Conservation (phyloP, 2,329 filamentous ascomycete species). For the Alternaria sp. region DNA sequence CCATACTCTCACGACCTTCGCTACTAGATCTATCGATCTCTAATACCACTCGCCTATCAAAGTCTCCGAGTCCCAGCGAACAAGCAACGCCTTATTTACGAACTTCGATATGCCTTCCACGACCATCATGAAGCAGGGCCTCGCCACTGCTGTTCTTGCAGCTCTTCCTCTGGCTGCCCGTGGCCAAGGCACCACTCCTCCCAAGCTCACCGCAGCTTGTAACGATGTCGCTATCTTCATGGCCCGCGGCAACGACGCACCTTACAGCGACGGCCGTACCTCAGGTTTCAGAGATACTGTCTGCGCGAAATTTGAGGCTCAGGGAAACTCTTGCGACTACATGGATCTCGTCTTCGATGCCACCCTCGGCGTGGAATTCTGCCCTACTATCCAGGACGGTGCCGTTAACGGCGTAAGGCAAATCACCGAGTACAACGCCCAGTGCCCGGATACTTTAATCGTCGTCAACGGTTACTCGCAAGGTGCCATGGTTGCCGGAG, state of each 20-base stretch:
- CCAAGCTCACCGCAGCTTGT: conserved; percentile 7
- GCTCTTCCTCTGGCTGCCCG: conserved; percentile 3
- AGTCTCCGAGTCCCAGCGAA: background rate
- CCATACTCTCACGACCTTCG: background rate
- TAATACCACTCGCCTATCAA: background rate
- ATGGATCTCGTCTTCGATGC: conserved; percentile 11
- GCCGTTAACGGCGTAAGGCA: conserved; percentile 7
- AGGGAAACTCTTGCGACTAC: conserved; percentile 8
- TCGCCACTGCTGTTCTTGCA: conserved; percentile 11
- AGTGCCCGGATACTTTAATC: conserved; percentile 5
- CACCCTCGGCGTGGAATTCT: conserved; percentile 1
- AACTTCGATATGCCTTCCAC: background rate
- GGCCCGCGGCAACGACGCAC: conserved; percentile 11
- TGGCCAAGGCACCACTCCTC: conserved; percentile 5
- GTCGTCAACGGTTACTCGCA: conserved; percentile 11
- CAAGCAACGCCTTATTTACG: background rate
- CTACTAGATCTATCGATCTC: background rate
- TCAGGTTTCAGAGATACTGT: conserved; percentile 5
- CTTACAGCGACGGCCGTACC: conserved; percentile 9
- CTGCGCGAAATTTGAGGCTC: conserved; percentile 6
- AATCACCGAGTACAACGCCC: conserved; percentile 12
- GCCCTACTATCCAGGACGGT: conserved; percentile 11
- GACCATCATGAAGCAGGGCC: conserved; percentile 3
- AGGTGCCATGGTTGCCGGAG: conserved; percentile 7
- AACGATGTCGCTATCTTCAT: conserved; percentile 11